Evolutionary conservation across 1,284 basidiomycete species (phyloP), one percentile per base, ranked within the genome.

Genomic region (Fomitopsis palustris): DNA sequence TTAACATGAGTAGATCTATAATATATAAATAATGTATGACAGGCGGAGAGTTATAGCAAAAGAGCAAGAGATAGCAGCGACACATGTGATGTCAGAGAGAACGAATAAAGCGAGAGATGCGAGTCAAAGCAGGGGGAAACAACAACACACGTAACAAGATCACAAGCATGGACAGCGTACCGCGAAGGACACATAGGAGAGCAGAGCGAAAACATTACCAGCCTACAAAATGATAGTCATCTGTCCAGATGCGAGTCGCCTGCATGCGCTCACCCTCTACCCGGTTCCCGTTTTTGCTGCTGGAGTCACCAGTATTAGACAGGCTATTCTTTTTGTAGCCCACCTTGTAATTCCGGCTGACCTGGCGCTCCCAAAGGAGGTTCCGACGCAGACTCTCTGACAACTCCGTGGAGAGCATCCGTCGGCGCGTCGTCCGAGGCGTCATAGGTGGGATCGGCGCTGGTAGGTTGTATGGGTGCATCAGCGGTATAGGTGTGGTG

Each of bases 381-480:
- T 95, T 92, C 53, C 89, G 78, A 21, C 93, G 79, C 61, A 96
- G 74, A 62, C 87, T 90, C 75, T 96, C 94, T 49, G 90, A 90
- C 69, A 96, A 78, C 74, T 96, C 94, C 25, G 87, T 88, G 58
- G 86, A 80, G 54, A 96, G 79, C 92, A 96, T 95, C 67, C 85
- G 83, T 53, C 90, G 80, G 4, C 93, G 82, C n/a, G 92, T 95
- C 38, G 94, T 93, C 31, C 90, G 84, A 0, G 94, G 94, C 1
- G 93, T 92, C 65, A 89, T 88, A 0, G 93, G 90, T 27, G 83
- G 77, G 0, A 85, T 81, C n/a, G 87, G 81, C 1, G 78, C 75
- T 0, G 90, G 89, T 27, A 92, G 79, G 65, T 88, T 90, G 73
- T 90, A 92, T 3, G 88, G 88, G 68, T 88, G 87, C 4, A 77